Conservation (phyloP, 495 filamentous ascomycete species). For the Apiosordaria backusii region DNA sequence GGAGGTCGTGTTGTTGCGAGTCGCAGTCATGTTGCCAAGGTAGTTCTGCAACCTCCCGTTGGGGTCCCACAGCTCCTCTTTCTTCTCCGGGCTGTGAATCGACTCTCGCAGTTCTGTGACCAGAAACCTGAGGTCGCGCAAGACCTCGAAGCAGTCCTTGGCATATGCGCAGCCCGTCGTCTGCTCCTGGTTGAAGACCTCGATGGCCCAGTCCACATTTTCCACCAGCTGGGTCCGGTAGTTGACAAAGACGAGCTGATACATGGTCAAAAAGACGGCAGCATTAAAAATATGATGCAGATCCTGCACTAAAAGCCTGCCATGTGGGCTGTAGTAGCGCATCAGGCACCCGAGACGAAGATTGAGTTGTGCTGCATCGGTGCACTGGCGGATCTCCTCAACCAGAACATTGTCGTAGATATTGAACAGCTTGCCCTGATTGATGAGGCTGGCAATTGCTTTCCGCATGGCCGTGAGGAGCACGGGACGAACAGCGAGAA, state of each 20-base stretch:
- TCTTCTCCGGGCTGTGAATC: conserved; percentile 20
- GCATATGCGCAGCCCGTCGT: conserved; percentile 26
- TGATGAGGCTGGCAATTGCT: conserved; percentile 27
- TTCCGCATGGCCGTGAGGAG: conserved; percentile 39
- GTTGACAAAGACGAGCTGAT: conserved; percentile 33
- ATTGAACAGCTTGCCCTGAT: conserved; percentile 12
- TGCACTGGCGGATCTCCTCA: conserved; percentile 27
- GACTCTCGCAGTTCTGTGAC: conserved; percentile 23
- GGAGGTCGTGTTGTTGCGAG: neutral
- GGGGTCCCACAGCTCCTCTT: conserved; percentile 10
- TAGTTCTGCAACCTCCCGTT: conserved; percentile 5
- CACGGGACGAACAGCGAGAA: conserved; percentile 40
- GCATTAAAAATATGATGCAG: conserved; percentile 47
- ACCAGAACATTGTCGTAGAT: conserved; percentile 23
- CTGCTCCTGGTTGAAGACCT: conserved; percentile 29
- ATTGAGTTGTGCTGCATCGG: conserved; percentile 35
- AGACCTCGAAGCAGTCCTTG: conserved; percentile 27
- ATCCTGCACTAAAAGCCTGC: conserved; percentile 33
- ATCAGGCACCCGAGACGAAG: conserved; percentile 31
- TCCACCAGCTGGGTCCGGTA: conserved; percentile 23
- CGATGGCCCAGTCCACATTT: conserved; percentile 29
- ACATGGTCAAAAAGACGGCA: conserved; percentile 39
- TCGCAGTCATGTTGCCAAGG: neutral
- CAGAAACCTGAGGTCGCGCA: conserved; percentile 25
- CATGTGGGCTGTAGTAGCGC: conserved; percentile 21